Conservation (phyloP, 352 stramenopile genomes). For the Globisporangium viniferum region DNA sequence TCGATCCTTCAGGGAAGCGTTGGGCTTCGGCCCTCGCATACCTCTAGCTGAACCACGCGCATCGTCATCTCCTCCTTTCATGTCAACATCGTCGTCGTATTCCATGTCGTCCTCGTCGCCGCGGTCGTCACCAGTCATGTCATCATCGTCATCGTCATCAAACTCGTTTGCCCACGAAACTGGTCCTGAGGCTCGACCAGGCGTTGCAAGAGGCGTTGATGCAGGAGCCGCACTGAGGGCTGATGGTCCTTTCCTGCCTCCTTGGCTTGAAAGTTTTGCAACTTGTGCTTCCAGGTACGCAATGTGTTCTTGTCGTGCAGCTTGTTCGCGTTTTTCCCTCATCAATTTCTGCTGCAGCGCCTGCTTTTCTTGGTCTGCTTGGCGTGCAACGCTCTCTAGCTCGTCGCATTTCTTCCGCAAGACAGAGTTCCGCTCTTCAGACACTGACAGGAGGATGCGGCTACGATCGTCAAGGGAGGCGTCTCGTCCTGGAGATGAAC, state of each 20-base stretch:
- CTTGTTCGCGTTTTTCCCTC: conserved; percentile 8
- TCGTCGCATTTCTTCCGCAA: conserved; percentile 78
- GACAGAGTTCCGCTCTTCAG: conserved; percentile 69
- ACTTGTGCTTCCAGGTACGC: conserved; percentile 65
- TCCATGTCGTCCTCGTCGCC: conserved; percentile 33
- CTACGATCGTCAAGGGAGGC: conserved; percentile 45
- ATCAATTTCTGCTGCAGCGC: conserved; percentile 42
- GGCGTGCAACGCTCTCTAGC: conserved; percentile 40
- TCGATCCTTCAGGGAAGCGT: conserved; percentile 20
- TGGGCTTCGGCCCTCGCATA: conserved; percentile 8
- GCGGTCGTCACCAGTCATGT: conserved; percentile 47
- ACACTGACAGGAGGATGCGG: conserved; percentile 69
- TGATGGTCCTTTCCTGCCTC: neutral
- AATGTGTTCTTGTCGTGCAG: conserved; percentile 50
- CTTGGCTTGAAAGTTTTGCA: conserved; percentile 26
- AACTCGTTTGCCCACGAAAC: conserved; percentile 75
- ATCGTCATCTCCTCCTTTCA: conserved; percentile 48
- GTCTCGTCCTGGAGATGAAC: conserved; percentile 6
- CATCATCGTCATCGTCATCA: conserved; percentile 60
- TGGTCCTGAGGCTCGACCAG: conserved; percentile 22
- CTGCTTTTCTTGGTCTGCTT: conserved; percentile 49
- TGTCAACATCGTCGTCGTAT: conserved; percentile 46
- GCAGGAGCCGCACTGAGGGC: conserved; percentile 1
- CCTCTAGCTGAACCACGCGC: conserved; percentile 15
- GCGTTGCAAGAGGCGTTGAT: conserved; percentile 5